Evolutionary conservation across 345 rosid species (phyloP).

Genomic region (Brassica carinata): DNA sequence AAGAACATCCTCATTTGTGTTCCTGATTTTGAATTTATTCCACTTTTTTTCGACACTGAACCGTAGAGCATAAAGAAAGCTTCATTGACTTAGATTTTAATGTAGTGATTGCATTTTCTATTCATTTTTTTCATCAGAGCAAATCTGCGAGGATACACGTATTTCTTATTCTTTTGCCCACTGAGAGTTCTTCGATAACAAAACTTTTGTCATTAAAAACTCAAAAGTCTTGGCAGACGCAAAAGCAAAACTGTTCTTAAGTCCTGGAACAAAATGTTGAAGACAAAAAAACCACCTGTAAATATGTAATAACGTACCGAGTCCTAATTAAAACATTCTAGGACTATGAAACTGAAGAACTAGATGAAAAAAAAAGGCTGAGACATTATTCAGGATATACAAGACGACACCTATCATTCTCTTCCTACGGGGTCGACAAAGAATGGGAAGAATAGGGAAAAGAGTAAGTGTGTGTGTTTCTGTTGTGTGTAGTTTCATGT

Average conservation of each 20-base stretch:
- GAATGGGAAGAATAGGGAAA: conserved; percentile 35
- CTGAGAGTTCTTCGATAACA: no score
- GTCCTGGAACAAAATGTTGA: conserved; percentile 1
- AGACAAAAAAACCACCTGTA: conserved; percentile 19
- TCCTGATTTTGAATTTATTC: not conserved
- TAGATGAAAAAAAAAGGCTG: not conserved
- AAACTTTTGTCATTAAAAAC: not conserved
- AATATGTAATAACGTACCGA: conserved; percentile 21
- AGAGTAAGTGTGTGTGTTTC: conserved; percentile 11
- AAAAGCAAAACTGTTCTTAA: conserved; percentile 6
- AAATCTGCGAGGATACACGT: no score
- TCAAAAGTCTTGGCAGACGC: not conserved
- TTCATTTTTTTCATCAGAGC: no score
- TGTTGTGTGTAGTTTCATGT: conserved; percentile 26
- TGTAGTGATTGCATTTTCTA: no score
- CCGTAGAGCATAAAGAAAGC: not conserved
- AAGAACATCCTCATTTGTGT: not conserved
- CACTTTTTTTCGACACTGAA: not conserved
- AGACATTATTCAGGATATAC: conserved; percentile 36
- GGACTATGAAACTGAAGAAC: conserved; percentile 21
- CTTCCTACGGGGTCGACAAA: conserved; percentile 36
- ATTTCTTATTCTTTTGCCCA: no score
- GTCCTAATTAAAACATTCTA: conserved; percentile 24
- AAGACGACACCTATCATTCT: conserved; percentile 32
- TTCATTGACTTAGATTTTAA: no score